Evolutionary conservation across 2,329 filamentous ascomycete genomes (phyloP).

Genomic region (Shiraia sp.): DNA sequence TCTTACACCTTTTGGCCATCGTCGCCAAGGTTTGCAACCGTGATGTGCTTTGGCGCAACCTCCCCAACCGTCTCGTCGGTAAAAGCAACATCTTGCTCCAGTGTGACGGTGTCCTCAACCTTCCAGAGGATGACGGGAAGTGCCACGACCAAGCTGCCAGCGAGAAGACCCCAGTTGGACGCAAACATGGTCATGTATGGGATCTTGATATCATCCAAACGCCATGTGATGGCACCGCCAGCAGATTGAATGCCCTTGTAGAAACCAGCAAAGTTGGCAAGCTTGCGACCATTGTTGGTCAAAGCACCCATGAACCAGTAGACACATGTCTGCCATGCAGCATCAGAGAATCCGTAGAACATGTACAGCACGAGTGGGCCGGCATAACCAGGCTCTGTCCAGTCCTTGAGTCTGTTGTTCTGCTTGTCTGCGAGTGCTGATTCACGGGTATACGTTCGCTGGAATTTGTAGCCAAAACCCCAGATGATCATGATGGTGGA

Average conservation of each 20-base stretch:
- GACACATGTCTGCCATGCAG: conserved; percentile 84
- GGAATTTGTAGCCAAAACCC: conserved; percentile 82
- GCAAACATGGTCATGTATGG: conserved; percentile 75
- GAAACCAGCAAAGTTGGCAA: conserved; percentile 89
- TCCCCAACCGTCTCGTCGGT: conserved; percentile 81
- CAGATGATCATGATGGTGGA: conserved; percentile 75
- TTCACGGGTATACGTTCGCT: conserved; percentile 61
- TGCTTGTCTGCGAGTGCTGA: conserved; percentile 23
- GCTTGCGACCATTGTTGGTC: conserved; percentile 88
- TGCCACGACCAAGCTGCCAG: conserved; percentile 74
- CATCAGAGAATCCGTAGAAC: conserved; percentile 88
- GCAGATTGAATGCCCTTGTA: conserved; percentile 93
- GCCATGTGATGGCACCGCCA: conserved; percentile 76
- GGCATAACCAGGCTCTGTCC: conserved; percentile 68
- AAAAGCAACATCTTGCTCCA: conserved; percentile 83
- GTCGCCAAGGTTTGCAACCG: conserved; percentile 16
- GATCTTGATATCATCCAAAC: conserved; percentile 62
- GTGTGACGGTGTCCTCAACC: conserved; percentile 77
- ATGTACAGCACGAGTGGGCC: conserved; percentile 89
- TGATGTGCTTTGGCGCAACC: conserved; percentile 51
- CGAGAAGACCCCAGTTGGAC: conserved; percentile 75
- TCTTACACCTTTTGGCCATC: too few relatives aligned
- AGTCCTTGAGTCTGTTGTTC: conserved; percentile 59
- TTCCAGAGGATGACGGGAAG: conserved; percentile 77
- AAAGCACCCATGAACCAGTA: conserved; percentile 97